phyloP scores from a whole-genome alignment of 345 rosid species.

The Lepidium africanum region DNA sequence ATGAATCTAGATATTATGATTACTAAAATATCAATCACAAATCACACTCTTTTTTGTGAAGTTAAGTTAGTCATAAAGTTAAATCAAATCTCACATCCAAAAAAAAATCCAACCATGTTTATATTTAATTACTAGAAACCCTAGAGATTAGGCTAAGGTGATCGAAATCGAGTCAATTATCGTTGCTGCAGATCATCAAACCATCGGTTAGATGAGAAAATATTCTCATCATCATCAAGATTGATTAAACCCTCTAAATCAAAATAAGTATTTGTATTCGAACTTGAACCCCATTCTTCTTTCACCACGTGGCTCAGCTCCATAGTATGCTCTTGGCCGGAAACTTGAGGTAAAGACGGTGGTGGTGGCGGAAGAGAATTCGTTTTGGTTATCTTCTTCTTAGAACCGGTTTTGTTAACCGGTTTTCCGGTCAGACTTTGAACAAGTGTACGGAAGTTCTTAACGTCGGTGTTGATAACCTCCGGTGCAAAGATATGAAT shows the following conservation, averaged over 20 bases:
- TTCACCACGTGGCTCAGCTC: slow-evolving; percentile 15
- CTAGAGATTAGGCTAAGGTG: background rate
- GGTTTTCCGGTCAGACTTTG: slow-evolving; percentile 90
- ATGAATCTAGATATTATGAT: background rate
- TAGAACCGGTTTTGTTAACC: slow-evolving; percentile 11
- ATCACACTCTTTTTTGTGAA: slow-evolving; percentile 15
- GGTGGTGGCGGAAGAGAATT: background rate
- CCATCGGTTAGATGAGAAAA: slow-evolving; percentile 29
- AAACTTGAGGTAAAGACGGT: background rate
- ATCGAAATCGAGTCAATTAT: background rate
- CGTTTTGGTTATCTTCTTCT: background rate
- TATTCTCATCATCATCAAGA: slow-evolving; percentile 17
- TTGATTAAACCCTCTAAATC: slow-evolving; percentile 23
- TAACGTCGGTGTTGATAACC: slow-evolving; percentile 88
- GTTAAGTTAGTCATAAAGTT: slow-evolving; percentile 7
- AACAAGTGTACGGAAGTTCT: slow-evolving; percentile 73
- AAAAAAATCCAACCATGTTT: background rate
- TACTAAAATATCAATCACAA: background rate
- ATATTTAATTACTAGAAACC: background rate
- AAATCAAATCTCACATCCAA: background rate
- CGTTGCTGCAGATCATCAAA: slow-evolving; percentile 20
- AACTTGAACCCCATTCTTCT: slow-evolving; percentile 31
- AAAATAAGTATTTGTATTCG: slow-evolving; percentile 25
- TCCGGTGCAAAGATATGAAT: slow-evolving; percentile 89
- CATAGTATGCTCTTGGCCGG: background rate